Base-by-base conservation (phyloP, 2,329 filamentous ascomycete genomes). In the Thelonectria olida region DNA sequence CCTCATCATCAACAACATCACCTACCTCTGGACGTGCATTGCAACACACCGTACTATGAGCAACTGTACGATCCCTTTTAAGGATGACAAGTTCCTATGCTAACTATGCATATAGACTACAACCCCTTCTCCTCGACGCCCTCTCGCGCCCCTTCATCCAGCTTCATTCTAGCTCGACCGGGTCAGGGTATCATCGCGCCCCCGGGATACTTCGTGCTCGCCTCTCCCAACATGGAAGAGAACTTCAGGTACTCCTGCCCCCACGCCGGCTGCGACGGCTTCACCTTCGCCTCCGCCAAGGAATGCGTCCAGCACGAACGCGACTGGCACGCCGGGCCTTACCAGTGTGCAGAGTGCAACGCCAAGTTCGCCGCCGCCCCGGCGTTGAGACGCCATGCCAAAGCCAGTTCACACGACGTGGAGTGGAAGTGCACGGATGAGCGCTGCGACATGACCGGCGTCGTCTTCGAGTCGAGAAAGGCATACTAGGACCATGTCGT, bases 291-390 rank as follows among this genome's bases (percentile, higher is more conserved):
- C 2, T 64, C 64, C 0, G 27, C 38, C 1, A n/a, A 62, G 5
- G 67, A 70, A n/a, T 73, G 69, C n/a, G 58, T 62, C n/a, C 53
- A 61, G 5, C 72, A 74, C 15, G 63, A 73, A 1, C 27, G 60
- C 0, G 60, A 71, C 1, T 74, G 70, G 71, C 72, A 74, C 9
- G 45, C 45, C 3, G 63, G 58, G 0, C 60, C 63, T 0, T 74
- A 74, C 3, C 19, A 39, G 1, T 74, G 72, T 4, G 61, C 61
- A 0, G 56, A 71, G 10, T 74, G 72, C 8, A 15, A 31, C 4
- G 34, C 51, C 6, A 52, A 20, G 5, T 74, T 74, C 51, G 70
- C 69, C 2, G 69, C 70, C 2, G 54, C 51, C 2, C 49, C 72
- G 0, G 67, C 72, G 0, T 54, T 74, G 1, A 53, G 62, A 2